Evolutionary conservation across 1,284 basidiomycete species (phyloP), one percentile per base, ranked within the genome.

Genomic region (Cronartium ribicola): DNA sequence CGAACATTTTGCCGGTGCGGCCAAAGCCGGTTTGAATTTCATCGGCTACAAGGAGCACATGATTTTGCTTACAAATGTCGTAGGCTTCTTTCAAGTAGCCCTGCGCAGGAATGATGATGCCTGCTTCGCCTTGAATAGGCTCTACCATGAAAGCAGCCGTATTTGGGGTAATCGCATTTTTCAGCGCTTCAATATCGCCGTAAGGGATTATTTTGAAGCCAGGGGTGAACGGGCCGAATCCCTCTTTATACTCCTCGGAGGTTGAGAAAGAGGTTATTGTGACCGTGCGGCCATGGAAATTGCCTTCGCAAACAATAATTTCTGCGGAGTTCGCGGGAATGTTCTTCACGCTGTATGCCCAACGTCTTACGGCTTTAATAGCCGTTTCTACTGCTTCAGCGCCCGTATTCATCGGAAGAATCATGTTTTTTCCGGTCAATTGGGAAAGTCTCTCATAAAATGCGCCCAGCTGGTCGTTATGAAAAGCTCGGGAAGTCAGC

Each of bases 361-460:
- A 81, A 76, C 81, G 81, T 68, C 81, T 79, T 41, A 80, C 78
- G 48, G 82, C 76, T 77, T 85, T 85, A 81, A 87, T 82, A 14
- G 85, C 85, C 0, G 94, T 96, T 84, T 98, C 94, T 76, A 98
- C 95, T 7, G 95, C 95, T 81, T 98, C 95, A 1, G 94, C 94
- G 59, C 95, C 95, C 0, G 95, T 98, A 85, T 98, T 98, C 94
- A 98, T 97, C 29, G 95, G 95, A n/a, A 98, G 85, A 10, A 98
- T 92, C 89, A 94, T 94, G 63, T 92, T 91, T 80, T 91, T 95
- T 14, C 88, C 89, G 79, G 94, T 92, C 83, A 92, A 86, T 78
- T 87, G 83, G 13, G 91, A 94, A 73, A 97, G 84, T 82, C 89
- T 88, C 83, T 92, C 86, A 1, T 94, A 92, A 82, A 95, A 98